These are phyloP conservation scores for Trichocladium antarcticum DNA, from an alignment of 495 filamentous ascomycete genomes.

Conservation along the genomic window DNA sequence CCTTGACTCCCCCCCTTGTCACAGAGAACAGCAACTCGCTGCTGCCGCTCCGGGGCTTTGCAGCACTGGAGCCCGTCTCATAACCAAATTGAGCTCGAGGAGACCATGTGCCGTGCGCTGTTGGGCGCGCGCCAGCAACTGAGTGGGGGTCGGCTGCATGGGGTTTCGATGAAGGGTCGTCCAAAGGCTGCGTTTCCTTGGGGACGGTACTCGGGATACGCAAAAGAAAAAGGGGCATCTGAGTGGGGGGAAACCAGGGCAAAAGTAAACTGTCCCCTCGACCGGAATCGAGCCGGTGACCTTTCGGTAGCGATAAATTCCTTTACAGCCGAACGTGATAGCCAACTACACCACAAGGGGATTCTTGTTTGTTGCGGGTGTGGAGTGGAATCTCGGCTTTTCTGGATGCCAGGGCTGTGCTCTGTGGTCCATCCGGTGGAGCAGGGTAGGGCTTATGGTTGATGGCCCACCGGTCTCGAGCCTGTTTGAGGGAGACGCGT, in stretches of 20 bases:
- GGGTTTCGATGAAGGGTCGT: too few relatives aligned
- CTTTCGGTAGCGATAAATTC: conserved; percentile 8
- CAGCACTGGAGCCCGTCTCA: too few relatives aligned
- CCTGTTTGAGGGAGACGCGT: too few relatives aligned
- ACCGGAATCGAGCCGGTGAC: conserved; percentile 7
- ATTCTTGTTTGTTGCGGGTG: not conserved
- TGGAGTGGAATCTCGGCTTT: not conserved
- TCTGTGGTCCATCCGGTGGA: too few relatives aligned
- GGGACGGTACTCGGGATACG: not conserved
- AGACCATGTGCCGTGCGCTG: conserved; percentile 5
- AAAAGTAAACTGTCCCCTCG: conserved; percentile 5
- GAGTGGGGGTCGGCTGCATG: not conserved
- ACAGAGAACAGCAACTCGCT: too few relatives aligned
- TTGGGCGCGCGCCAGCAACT: conserved; percentile 5
- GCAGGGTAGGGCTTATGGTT: too few relatives aligned
- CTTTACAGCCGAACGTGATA: conserved; percentile 11
- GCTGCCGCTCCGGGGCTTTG: too few relatives aligned
- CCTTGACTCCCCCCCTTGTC: not conserved
- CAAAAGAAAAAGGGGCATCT: not conserved
- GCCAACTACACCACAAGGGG: conserved; percentile 11
- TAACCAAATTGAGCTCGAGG: conserved; percentile 1
- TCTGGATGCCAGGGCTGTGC: too few relatives aligned
- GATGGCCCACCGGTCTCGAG: too few relatives aligned
- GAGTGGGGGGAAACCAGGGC: too few relatives aligned
- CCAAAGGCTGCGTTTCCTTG: too few relatives aligned